Evolutionary conservation across 768 basidiomycete species (phyloP), one percentile per base, ranked within the genome.

Genomic region (Suillus cothurnatus): DNA sequence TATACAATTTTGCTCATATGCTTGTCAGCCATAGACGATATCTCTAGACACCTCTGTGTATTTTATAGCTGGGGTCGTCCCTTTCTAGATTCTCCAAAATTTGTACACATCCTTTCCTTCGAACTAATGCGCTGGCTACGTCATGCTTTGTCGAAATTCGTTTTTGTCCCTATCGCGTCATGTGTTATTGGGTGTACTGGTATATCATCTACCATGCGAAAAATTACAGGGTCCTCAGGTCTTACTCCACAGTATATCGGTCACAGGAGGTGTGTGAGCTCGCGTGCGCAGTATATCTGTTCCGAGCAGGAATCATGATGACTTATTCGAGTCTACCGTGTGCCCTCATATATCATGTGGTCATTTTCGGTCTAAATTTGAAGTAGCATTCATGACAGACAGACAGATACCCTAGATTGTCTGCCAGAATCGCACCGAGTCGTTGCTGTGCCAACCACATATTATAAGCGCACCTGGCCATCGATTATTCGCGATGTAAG

Each of bases 241-340:
- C n/a, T n/a, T n/a, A n/a, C n/a, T 55, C 53, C 19, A 32, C 19
- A 21, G 9, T 23, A 34, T 14, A 21, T 21, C 66, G 79, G 81
- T 69, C 81, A 86, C 66, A 28, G 85, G 85, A 26, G 86, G 87
- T 12, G 81, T 14, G 81, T 63, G 85, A 86, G 9, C 71, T 88
- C 17, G 77, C 81, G 2, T 82, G 81, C 66, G 85, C 86, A 2
- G 76, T 81, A 56, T 81, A 76, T 38, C 77, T 88, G 34, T 60
- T 69, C 21, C 77, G 73, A 45, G 74, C 74, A 4, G 85, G 85
- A 2, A 73, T 87, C 70, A 76, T 17, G 81, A 82, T 17, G 75
- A 82, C n/a, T 67, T 86, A 3, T 88, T 86, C 67, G 87, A 87
- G 72, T 80, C 84, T 52, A 81, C 85, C 55, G 85, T 85, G 70